phyloP scores from a whole-genome alignment of 1,284 basidiomycete genomes.

The Volvariella volvacea region DNA sequence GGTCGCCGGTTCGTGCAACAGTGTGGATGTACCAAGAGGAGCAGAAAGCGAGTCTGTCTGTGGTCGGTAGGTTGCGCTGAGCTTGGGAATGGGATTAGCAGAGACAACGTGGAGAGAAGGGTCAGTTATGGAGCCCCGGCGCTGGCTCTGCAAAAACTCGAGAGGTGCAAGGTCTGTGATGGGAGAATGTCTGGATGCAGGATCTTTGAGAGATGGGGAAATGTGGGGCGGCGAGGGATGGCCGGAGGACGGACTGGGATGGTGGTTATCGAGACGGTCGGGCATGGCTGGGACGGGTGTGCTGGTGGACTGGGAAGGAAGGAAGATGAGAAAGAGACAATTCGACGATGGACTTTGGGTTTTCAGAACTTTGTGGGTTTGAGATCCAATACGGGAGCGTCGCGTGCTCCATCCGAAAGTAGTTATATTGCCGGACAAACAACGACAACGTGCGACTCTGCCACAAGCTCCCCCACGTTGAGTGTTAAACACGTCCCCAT shows the following conservation, averaged over 20 bases:
- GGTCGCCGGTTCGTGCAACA: too few relatives aligned
- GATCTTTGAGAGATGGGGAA: constrained; percentile 12
- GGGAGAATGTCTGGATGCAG: constrained; percentile 23
- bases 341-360: constrained; percentile 7
- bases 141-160: constrained; percentile 70
- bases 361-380: constrained; percentile 1
- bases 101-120: constrained; percentile 63
- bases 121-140: constrained; percentile 74
- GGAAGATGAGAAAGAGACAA: constrained; percentile 9
- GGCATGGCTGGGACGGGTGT: constrained; percentile 8
- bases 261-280: not conserved
- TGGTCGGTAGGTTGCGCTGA: constrained; percentile 21
- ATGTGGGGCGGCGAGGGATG: constrained; percentile 5
- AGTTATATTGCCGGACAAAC: constrained; percentile 18
- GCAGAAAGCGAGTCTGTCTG: not conserved
- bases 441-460: constrained; percentile 22
- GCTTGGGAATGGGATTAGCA: constrained; percentile 23
- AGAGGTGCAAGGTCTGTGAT: constrained; percentile 54
- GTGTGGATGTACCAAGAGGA: not conserved
- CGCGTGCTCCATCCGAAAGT: constrained; percentile 13
- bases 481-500: too few relatives aligned
- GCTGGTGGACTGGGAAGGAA: constrained; percentile 7
- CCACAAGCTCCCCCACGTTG: constrained; percentile 11
- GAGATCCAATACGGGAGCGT: constrained; percentile 14
- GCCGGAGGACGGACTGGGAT: not conserved